Evolutionary conservation across 2,329 filamentous ascomycete genomes (phyloP), one percentile per base, ranked within the genome.

Genomic region (Stylonectria norvegica): DNA sequence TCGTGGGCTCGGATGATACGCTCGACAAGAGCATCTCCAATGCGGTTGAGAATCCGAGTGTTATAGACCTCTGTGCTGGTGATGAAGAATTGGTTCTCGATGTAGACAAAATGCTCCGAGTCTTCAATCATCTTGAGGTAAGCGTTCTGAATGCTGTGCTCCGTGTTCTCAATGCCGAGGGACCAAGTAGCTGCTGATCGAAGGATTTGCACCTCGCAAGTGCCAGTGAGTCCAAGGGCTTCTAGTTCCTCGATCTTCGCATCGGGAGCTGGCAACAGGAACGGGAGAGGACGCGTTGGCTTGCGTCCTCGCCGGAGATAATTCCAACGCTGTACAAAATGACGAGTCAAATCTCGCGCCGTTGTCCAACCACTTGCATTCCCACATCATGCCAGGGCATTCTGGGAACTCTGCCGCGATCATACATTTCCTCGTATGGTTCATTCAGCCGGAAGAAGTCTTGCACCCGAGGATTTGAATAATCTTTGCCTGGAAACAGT

Each of bases 381-480:
- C 85, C 82, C 47, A 98, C 89, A 63, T 98, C 93, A 58, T 98
- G 93, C 93, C 93, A 98, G 2, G 93, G 91, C 93, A 97, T 98
- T 47, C 93, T 76, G 2, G 93, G 89, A 14, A 91, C 79, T 60
- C 86, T 86, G 45, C 81, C 85, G 40, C 93, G 84, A 64, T 97
- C 89, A 58, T 97, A 98, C 93, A 97, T 97, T 65, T 98, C 93
- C 59, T 95, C 93, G 57, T 97, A 97, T 2, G 93, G 93, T 62
- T 94, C 89, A 59, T 93, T 85, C 18, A 98, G 78, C 42, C 83
- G 81, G 70, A 89, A 96, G 61, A 98, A 98, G 63, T 98, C 93
- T 55, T 94, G 87, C 3, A 96, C 88, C 54, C 93, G 78, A 14
- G 93, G 91, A 57, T 98, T 98, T 1, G 90, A 96, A 65, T 98